Percentiles rank a stretch among this genome's conserved stretches.
These are phyloP conservation scores for Mucor mucedo DNA, from an alignment of 371 early-diverging fungal genomes.

Conservation along the genomic window DNA sequence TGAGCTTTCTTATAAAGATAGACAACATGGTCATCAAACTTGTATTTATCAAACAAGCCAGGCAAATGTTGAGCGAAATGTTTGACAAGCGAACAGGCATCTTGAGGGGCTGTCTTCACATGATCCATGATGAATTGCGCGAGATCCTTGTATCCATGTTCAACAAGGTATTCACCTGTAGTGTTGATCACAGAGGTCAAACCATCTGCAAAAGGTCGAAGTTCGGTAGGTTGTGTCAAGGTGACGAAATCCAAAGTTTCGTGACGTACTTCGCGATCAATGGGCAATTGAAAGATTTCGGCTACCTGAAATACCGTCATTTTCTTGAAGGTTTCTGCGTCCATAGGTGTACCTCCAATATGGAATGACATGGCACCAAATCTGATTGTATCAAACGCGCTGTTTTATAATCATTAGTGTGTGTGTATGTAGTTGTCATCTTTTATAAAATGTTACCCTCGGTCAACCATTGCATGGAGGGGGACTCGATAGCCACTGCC, in stretches of 20 bases:
- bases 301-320: slow-evolving; percentile 58
- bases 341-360: slow-evolving; percentile 60
- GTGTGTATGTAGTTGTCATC: too few relatives aligned
- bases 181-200: slow-evolving; percentile 71
- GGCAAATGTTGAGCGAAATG: slow-evolving; percentile 66
- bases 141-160: slow-evolving; percentile 63
- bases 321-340: slow-evolving; percentile 48
- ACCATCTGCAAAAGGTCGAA: slow-evolving; percentile 69
- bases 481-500: slow-evolving; percentile 73
- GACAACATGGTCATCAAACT: slow-evolving; percentile 30
- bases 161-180: slow-evolving; percentile 65
- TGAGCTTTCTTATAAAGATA: slow-evolving; percentile 74
- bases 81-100: slow-evolving; percentile 60
- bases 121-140: slow-evolving; percentile 74
- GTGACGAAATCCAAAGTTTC: slow-evolving; percentile 68
- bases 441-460: slow-evolving; percentile 55
- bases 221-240: slow-evolving; percentile 65
- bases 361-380: slow-evolving; percentile 88
- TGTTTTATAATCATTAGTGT: background rate
- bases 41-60: slow-evolving; percentile 67
- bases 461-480: slow-evolving; percentile 63
- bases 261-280: slow-evolving; percentile 62
- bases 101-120: slow-evolving; percentile 44
- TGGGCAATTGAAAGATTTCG: slow-evolving; percentile 65
- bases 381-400: slow-evolving; percentile 76